Evolutionary conservation across 108 stramenopile species (phyloP).

Genomic region (Stephanodiscus minutulus): DNA sequence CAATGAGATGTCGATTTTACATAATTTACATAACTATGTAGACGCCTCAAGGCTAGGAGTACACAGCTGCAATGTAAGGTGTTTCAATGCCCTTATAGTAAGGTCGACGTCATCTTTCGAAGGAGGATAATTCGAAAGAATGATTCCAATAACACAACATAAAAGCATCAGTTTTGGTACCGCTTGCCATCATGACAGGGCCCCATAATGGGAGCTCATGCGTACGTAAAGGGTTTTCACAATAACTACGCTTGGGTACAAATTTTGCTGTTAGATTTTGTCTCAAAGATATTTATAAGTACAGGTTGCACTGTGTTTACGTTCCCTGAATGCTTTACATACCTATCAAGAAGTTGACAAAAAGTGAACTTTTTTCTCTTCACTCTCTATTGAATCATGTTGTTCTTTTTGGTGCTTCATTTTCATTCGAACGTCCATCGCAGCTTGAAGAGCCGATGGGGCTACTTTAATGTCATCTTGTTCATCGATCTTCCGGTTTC

Average conservation of each 20-base stretch:
- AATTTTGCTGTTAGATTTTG: no score
- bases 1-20: no score
- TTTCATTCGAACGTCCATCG: conserved; percentile 1
- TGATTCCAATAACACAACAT: not conserved
- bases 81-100: no score
- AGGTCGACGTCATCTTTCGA: no score
- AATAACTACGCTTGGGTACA: no score
- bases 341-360: not conserved
- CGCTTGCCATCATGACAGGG: not conserved
- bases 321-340: not conserved
- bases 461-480: not conserved
- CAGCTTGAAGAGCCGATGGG: not conserved
- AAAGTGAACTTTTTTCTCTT: conserved; percentile 4
- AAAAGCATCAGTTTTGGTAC: not conserved
- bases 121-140: no score
- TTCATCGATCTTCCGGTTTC: not conserved
- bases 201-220: no score
- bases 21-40: no score
- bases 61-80: no score
- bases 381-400: not conserved
- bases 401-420: not conserved
- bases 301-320: not conserved
- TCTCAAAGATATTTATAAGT: no score
- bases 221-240: no score
- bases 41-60: no score